These are phyloP conservation scores for Pouteria campechiana DNA, from an alignment of 179 eudicot genomes.

Conservation along the genomic window DNA sequence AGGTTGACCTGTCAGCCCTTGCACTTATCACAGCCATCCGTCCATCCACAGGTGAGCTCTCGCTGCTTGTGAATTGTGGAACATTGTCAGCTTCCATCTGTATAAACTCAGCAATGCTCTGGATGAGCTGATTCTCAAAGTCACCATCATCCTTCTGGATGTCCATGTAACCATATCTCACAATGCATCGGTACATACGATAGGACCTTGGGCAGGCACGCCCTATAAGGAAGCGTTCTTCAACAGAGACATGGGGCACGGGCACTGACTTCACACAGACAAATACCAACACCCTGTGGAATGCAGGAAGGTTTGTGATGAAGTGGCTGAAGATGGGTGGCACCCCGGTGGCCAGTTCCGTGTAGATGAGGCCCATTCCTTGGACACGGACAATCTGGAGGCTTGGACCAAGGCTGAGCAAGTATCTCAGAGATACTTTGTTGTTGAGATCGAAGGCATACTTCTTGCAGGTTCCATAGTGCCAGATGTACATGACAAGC, in stretches of 20 bases:
- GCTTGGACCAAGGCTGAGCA: slow-evolving; percentile 89
- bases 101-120: slow-evolving; percentile 83
- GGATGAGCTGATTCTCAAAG: slow-evolving; percentile 69
- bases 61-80: slow-evolving; percentile 45
- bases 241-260: slow-evolving; percentile 73
- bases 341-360: slow-evolving; percentile 85
- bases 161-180: slow-evolving; percentile 84
- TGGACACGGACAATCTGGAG: slow-evolving; percentile 95
- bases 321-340: slow-evolving; percentile 96
- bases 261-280: slow-evolving; percentile 91
- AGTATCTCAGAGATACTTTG: slow-evolving; percentile 86
- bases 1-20: slow-evolving; percentile 18
- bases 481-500: slow-evolving; percentile 77
- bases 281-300: slow-evolving; percentile 73
- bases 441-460: slow-evolving; percentile 88
- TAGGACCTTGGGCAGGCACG: slow-evolving; percentile 85
- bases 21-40: slow-evolving; percentile 93
- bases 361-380: slow-evolving; percentile 81
- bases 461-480: slow-evolving; percentile 80
- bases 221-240: slow-evolving; percentile 86
- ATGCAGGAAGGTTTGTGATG: slow-evolving; percentile 94
- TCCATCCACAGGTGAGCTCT: slow-evolving; percentile 63
- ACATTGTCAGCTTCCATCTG: slow-evolving; percentile 93
- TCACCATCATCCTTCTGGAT: slow-evolving; percentile 70
- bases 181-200: slow-evolving; percentile 89